Evolutionary conservation across 176 grass and related monocot genomes (phyloP).

Genomic region (Chrysopogon serrulatus): DNA sequence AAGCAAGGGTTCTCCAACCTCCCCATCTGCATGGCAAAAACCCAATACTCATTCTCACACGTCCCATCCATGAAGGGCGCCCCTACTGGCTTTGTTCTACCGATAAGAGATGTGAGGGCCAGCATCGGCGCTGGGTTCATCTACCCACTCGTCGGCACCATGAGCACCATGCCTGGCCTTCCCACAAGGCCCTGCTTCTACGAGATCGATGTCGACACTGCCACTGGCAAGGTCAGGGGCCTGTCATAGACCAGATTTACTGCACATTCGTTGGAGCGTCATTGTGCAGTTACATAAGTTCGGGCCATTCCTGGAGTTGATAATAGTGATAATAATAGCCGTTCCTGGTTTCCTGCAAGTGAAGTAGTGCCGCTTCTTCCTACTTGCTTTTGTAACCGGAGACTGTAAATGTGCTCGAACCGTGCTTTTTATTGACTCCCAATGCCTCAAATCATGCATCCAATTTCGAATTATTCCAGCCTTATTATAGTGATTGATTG

Average conservation of each 20-base stretch:
- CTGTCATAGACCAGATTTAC: slow-evolving; percentile 41
- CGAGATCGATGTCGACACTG: slow-evolving; percentile 76
- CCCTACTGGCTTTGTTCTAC: slow-evolving; percentile 60
- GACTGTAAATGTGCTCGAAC: slow-evolving; percentile 6
- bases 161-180: slow-evolving; percentile 97
- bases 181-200: slow-evolving; percentile 95
- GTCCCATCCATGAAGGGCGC: slow-evolving; percentile 76
- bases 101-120: slow-evolving; percentile 85
- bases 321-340: background rate
- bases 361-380: background rate
- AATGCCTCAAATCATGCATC: background rate
- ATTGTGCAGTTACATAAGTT: slow-evolving; percentile 7
- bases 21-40: slow-evolving; percentile 98
- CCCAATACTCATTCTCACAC: slow-evolving; percentile 94
- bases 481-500: too few relatives aligned
- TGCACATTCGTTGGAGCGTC: background rate
- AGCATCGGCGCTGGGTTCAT: slow-evolving; percentile 96
- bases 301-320: slow-evolving; percentile 7
- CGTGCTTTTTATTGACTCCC: background rate
- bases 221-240: slow-evolving; percentile 65
- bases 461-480: background rate
- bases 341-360: background rate
- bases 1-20: slow-evolving; percentile 91
- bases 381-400: background rate
- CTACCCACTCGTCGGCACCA: slow-evolving; percentile 84